These are phyloP conservation scores for Graphilbum fragrans DNA, from an alignment of 2,329 filamentous ascomycete species.

Conservation along the genomic window DNA sequence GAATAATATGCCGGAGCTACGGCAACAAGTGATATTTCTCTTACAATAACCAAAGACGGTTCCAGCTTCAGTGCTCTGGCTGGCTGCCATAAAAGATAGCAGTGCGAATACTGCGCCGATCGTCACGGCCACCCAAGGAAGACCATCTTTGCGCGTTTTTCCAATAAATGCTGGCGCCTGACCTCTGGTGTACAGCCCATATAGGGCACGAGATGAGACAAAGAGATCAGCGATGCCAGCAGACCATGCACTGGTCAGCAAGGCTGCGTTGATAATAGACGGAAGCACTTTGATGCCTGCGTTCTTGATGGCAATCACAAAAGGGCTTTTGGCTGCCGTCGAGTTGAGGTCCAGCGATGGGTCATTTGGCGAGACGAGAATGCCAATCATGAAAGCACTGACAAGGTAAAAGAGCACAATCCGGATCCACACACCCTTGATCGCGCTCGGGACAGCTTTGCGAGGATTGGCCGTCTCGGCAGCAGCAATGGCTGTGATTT, in stretches of 20 bases:
- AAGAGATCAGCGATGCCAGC: conserved; percentile 52
- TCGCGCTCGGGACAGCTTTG: conserved; percentile 47
- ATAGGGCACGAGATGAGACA: conserved; percentile 46
- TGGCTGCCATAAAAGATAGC: conserved; percentile 50
- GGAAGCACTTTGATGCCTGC: conserved; percentile 40
- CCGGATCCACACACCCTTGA: conserved; percentile 55
- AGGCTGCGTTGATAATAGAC: conserved; percentile 48
- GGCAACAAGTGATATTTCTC: conserved; percentile 36
- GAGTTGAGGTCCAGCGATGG: conserved; percentile 39
- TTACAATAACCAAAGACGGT: too few species aligned
- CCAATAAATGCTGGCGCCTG: conserved; percentile 40
- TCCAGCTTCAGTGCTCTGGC: too few species aligned
- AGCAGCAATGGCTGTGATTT: conserved; percentile 41
- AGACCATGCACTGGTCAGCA: conserved; percentile 46
- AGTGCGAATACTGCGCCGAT: conserved; percentile 52
- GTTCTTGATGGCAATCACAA: conserved; percentile 45
- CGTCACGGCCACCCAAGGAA: conserved; percentile 27
- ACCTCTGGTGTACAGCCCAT: conserved; percentile 44
- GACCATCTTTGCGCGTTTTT: conserved; percentile 35
- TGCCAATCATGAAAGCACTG: conserved; percentile 49
- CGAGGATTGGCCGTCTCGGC: conserved; percentile 46
- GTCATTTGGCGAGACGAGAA: conserved; percentile 50
- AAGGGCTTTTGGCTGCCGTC: conserved; percentile 28
- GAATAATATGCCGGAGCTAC: too few species aligned
- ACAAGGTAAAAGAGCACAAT: conserved; percentile 55